Base-by-base conservation (phyloP, 805 yeast genomes). In the Nakazawaea pomicola region DNA sequence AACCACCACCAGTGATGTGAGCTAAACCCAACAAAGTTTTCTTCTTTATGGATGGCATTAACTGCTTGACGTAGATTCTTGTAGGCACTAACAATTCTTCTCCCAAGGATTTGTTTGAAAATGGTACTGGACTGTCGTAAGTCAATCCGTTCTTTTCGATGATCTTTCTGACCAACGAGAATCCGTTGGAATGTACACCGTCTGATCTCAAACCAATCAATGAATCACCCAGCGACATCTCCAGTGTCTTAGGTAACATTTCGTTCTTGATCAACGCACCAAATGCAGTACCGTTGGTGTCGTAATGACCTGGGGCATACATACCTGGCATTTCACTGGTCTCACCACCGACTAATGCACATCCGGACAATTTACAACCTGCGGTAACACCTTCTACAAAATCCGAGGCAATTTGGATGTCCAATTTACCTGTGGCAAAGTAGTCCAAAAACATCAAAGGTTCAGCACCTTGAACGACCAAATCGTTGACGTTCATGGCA, bases 291-390 rank as follows among this genome's bases (percentile, higher is more conserved):
- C 99, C 99, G 57, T 91, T 93, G 46, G 96, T 90, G 64, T 93
- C 99, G 59, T 93, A 93, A 65, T 93, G 98, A 25, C 95, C 95
- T 43, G 80, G 88, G 45, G 82, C 85, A 57, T 93, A 93, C 85
- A 93, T 87, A 50, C 99, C 99, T 20, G 99, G 99, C 99, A 93
- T 93, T 71, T 93, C 99, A 41, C 95, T 84, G 29, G 99, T 93
- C 66, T 93, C 99, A 50, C 99, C 99, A 43, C 99, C 99, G 40
- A 93, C 96, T 44, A 93, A 72, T 5, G 99, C 99, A 74, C 99
- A 91, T 9, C 96, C 96, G 25, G 98, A 85, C 50, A 79, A 77
- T 49, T 82, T 80, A 70, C 99, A 93, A 43, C 99, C 99, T 49
- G 85, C 85, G 36, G 96, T 97, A 49, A 93, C 99, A 64, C 99